Evolutionary conservation across 148 eudicot genomes (phyloP), one percentile per base, ranked within the genome.

Genomic region (Chenopodium berlandieri): DNA sequence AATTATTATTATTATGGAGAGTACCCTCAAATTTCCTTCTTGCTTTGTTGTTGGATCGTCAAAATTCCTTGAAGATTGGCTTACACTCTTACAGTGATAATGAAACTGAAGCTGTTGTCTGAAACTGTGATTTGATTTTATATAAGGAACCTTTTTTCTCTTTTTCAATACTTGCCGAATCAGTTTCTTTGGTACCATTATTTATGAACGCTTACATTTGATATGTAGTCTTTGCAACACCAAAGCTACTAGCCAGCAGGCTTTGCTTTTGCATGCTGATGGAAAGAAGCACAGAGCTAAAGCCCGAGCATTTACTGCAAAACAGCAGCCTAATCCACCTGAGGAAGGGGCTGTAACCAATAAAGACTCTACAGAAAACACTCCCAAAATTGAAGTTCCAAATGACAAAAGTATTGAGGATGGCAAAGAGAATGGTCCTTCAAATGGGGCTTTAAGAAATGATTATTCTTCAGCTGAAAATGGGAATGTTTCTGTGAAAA

Each of bases 221-320:
- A 44, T 72, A 3, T 87, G 88, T 89, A 93, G 97, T 84, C 90
- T 95, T 10, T 95, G 98, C 84, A 91, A 93, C 83, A 93, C 93
- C 60, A 85, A 85, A 40, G 91, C 97, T 79, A 93, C 98, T 66
- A 95, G 98, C 85, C 87, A 89, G 85, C 98, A 95, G 84, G 83
- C 98, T 63, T 85, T 95, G 85, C 94, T 93, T 76, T 84, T 87
- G 76, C 98, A 95, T 86, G 96, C 91, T 58, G 98, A 93, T 65
- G 97, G 98, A 20, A 95, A 95, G 85, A 93, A 93, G 79, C 98
- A 95, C 84, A 87, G 92, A 81, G 96, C 89, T 64, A 95, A 95
- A 79, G 96, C 94, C 75, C 87, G 96, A 76, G 98, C 91, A 72
- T 91, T 90, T 86, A 90, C 91, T 8, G 85, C 94, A 31, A 90